These are phyloP conservation scores for Geranomyces variabilis DNA, from an alignment of 192 early-diverging fungal genomes.

Conservation along the genomic window DNA sequence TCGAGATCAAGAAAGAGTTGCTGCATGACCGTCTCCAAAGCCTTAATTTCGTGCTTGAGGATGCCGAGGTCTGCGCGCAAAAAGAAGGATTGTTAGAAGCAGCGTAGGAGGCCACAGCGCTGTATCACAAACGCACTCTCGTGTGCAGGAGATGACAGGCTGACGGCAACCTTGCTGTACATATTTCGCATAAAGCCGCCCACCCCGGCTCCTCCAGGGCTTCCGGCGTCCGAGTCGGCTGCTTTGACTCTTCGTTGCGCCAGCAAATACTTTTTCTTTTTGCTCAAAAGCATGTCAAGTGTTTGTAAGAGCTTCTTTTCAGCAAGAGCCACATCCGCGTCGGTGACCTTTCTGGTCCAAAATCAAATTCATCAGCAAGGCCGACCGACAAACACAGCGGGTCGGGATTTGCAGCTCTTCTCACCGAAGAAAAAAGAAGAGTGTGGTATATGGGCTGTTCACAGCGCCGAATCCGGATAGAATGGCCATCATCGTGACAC, in stretches of 20 bases:
- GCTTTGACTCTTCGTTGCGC: slow-evolving; percentile 25
- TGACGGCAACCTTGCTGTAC: slow-evolving; percentile 44
- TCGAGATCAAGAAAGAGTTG: slow-evolving; percentile 82
- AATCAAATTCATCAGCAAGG: slow-evolving; percentile 3
- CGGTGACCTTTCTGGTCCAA: slow-evolving; percentile 48
- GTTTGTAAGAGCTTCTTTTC: slow-evolving; percentile 76
- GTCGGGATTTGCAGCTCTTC: not conserved
- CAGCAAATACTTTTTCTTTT: slow-evolving; percentile 65
- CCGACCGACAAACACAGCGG: too few species aligned
- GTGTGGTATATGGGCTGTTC: slow-evolving; percentile 84
- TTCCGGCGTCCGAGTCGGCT: not conserved
- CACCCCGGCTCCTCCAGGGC: slow-evolving; percentile 31
- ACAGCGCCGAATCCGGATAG: slow-evolving; percentile 95
- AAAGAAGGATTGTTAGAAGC: not conserved
- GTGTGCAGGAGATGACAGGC: slow-evolving; percentile 27
- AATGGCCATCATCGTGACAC: slow-evolving; percentile 90
- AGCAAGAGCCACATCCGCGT: slow-evolving; percentile 62
- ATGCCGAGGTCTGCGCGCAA: slow-evolving; percentile 46
- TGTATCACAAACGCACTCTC: slow-evolving; percentile 31
- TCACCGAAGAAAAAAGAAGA: slow-evolving; percentile 79
- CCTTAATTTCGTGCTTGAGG: slow-evolving; percentile 55
- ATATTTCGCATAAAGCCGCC: slow-evolving; percentile 63
- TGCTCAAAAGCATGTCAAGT: slow-evolving; percentile 68
- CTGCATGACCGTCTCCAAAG: slow-evolving; percentile 67
- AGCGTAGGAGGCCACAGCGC: not conserved